Evolutionary conservation across 306 rosid genomes (phyloP).

Genomic region (Acmispon strigosus): DNA sequence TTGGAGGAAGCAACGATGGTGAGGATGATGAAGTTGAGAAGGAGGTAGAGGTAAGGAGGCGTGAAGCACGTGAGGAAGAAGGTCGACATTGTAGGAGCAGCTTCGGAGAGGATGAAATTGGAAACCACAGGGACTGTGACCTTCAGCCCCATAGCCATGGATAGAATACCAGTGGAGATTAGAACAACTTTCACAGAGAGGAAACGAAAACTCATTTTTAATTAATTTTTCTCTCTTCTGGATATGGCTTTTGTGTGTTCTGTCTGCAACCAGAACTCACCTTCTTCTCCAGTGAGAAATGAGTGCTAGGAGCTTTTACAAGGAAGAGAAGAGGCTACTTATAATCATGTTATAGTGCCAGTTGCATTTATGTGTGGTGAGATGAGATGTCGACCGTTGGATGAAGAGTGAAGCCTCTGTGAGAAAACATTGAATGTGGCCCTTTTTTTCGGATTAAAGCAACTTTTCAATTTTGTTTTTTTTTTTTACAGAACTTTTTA

Average conservation of each 20-base stretch:
- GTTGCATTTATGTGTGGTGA: background rate
- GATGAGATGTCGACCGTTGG: slow-evolving; percentile 26
- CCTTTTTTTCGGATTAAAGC: background rate
- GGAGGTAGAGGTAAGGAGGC: slow-evolving; percentile 78
- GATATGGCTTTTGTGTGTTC: no score
- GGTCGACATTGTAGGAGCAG: slow-evolving; percentile 55
- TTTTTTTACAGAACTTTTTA: no score
- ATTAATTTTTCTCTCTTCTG: background rate
- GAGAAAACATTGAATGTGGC: background rate
- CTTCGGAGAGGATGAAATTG: slow-evolving; percentile 44
- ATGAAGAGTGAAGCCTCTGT: background rate
- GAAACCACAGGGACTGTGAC: slow-evolving; percentile 48
- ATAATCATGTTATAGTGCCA: background rate
- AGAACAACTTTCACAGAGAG: slow-evolving; percentile 36
- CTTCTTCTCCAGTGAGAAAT: background rate
- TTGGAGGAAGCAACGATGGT: slow-evolving; percentile 72
- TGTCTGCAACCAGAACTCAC: background rate
- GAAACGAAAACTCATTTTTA: slow-evolving; percentile 27
- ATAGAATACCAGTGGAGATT: slow-evolving; percentile 54
- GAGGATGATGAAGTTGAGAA: slow-evolving; percentile 78
- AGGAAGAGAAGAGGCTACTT: background rate
- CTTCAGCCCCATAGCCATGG: slow-evolving; percentile 59
- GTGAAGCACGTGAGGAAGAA: slow-evolving; percentile 46
- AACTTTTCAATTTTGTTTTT: no score
- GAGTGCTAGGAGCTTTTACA: background rate